Conservation (phyloP, 1,139 yeast species). For the Geotrichum reessii region DNA sequence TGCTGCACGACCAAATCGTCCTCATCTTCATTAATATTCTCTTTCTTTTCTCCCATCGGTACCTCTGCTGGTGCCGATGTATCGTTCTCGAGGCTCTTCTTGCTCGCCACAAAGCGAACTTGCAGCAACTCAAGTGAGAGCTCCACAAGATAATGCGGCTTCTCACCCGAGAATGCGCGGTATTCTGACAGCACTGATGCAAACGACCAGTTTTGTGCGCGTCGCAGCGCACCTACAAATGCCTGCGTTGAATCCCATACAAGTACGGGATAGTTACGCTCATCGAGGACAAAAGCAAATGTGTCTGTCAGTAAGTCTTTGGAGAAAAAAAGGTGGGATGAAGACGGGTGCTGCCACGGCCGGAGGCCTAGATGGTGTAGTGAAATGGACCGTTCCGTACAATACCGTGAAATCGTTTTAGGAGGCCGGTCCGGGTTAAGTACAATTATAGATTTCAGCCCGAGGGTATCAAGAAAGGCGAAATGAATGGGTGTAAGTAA, state of each 20-base stretch:
- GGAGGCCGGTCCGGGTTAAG: constrained; percentile 60
- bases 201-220: constrained; percentile 83
- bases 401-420: constrained; percentile 44
- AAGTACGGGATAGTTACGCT: constrained; percentile 59
- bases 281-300: constrained; percentile 50
- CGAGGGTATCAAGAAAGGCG: constrained; percentile 66
- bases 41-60: constrained; percentile 5
- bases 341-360: constrained; percentile 32
- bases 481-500: constrained; percentile 63
- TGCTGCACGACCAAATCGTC: constrained; percentile 19
- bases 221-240: constrained; percentile 71
- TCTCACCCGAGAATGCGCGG: constrained; percentile 66
- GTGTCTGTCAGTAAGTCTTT: constrained; percentile 36
- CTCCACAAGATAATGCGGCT: constrained; percentile 74
- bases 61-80: constrained; percentile 14
- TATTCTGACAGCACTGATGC: constrained; percentile 81
- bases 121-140: constrained; percentile 70
- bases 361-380: constrained; percentile 37
- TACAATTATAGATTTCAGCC: constrained; percentile 61
- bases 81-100: constrained; percentile 13
- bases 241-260: constrained; percentile 77
- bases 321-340: constrained; percentile 32
- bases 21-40: constrained; percentile 34
- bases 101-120: constrained; percentile 16
- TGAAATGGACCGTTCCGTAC: constrained; percentile 34